Conservation (phyloP, 768 basidiomycete genomes). For the Lactarius evosmus region DNA sequence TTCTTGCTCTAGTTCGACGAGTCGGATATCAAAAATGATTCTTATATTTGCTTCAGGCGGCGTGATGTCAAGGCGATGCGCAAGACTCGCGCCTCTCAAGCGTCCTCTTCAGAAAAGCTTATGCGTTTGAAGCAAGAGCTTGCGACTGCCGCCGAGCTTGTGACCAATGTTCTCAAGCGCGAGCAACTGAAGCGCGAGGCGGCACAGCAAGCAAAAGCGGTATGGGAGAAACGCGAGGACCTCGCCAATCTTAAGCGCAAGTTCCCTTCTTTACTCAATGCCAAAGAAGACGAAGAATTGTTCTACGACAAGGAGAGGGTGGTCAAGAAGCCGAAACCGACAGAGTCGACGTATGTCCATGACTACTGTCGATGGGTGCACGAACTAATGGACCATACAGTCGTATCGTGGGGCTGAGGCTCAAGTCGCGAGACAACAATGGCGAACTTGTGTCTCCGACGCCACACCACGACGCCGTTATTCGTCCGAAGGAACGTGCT, state of each 20-base stretch:
- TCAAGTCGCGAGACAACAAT: conserved; percentile 45
- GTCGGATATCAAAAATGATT: conserved; percentile 83
- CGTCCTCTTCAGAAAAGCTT: conserved; percentile 85
- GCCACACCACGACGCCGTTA: conserved; percentile 46
- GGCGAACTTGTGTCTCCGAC: conserved; percentile 40
- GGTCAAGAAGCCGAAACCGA: conserved; percentile 53
- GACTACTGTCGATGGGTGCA: neutral
- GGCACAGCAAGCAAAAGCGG: conserved; percentile 52
- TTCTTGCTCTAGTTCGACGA: conserved; percentile 67
- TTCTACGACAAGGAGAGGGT: conserved; percentile 68
- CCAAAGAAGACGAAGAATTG: conserved; percentile 64
- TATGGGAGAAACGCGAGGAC: conserved; percentile 78
- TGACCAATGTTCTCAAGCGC: conserved; percentile 61
- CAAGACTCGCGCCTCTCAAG: conserved; percentile 91
- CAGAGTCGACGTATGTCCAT: conserved; percentile 31
- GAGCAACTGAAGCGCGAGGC: conserved; percentile 73
- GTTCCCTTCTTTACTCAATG: conserved; percentile 55
- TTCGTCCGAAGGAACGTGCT: conserved; percentile 66
- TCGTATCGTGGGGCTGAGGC: conserved; percentile 49
- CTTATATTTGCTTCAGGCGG: conserved; percentile 95
- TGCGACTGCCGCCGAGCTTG: conserved; percentile 65
- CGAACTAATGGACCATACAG: conserved; percentile 29
- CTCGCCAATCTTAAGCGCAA: conserved; percentile 80
- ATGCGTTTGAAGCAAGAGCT: conserved; percentile 78
- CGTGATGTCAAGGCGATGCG: conserved; percentile 92